phyloP scores from a whole-genome alignment of 2,329 filamentous ascomycete genomes.

The Drechslera avenae region DNA sequence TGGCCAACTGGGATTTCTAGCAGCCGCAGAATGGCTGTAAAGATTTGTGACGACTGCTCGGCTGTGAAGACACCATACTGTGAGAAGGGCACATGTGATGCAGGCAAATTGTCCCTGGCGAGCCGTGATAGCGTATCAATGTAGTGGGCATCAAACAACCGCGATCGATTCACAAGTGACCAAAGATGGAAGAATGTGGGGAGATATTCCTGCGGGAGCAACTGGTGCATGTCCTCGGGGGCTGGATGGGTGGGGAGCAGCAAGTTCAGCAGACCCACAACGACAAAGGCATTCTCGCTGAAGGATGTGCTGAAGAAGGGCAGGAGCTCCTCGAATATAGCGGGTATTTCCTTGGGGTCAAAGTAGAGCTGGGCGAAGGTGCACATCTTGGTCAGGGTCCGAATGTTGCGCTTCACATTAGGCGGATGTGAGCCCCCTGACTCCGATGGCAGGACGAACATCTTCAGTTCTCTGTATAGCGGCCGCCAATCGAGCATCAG shows the following conservation, averaged over 20 bases:
- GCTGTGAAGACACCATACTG: slow-evolving; percentile 89
- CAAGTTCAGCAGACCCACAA: slow-evolving; percentile 84
- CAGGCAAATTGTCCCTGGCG: slow-evolving; percentile 79
- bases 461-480: slow-evolving; percentile 89
- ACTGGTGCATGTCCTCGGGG: slow-evolving; percentile 70
- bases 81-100: slow-evolving; percentile 76
- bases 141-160: slow-evolving; percentile 82
- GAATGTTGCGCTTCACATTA: slow-evolving; percentile 68
- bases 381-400: slow-evolving; percentile 84
- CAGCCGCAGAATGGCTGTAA: slow-evolving; percentile 85
- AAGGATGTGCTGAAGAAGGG: slow-evolving; percentile 88
- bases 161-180: slow-evolving; percentile 90
- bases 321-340: slow-evolving; percentile 62
- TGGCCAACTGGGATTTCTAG: slow-evolving; percentile 97
- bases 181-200: slow-evolving; percentile 96
- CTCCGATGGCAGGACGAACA: slow-evolving; percentile 85
- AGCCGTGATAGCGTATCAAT: slow-evolving; percentile 89
- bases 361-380: slow-evolving; percentile 92
- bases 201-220: slow-evolving; percentile 86
- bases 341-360: slow-evolving; percentile 81
- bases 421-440: slow-evolving; percentile 67
- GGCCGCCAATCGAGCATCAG: slow-evolving; percentile 92
- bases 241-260: slow-evolving; percentile 84
- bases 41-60: slow-evolving; percentile 90
- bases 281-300: slow-evolving; percentile 88